Percentiles rank a stretch among this genome's conserved stretches.
phyloP scores from a whole-genome alignment of 1,139 yeast genomes.

The Geotrichum armillariae region DNA sequence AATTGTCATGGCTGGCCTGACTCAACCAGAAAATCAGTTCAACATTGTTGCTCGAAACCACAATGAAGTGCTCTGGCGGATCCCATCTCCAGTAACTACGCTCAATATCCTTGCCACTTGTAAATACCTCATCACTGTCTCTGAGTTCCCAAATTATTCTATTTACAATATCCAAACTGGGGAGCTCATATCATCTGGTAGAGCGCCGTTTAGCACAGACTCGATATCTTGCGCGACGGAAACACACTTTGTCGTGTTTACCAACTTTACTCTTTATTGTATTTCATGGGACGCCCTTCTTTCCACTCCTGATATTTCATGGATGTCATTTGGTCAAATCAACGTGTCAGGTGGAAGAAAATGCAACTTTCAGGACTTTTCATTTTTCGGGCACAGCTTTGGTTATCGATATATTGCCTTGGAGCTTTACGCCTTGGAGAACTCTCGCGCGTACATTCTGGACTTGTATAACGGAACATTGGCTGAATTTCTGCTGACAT shows the following conservation, averaged over 20 bases:
- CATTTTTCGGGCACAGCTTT: slow-evolving; percentile 10
- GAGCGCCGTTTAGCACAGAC: slow-evolving; percentile 1
- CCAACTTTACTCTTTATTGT: not conserved
- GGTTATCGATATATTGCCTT: slow-evolving; percentile 9
- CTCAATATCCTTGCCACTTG: slow-evolving; percentile 4
- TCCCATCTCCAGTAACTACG: slow-evolving; percentile 1
- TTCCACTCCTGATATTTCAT: not conserved
- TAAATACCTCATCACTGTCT: not conserved
- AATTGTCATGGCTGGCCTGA: slow-evolving; percentile 8
- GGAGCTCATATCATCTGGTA: not conserved
- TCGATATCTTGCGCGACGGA: slow-evolving; percentile 7
- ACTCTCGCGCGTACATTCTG: slow-evolving; percentile 2
- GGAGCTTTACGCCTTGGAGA: not conserved
- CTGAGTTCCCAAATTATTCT: slow-evolving; percentile 1
- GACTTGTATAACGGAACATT: slow-evolving; percentile 10
- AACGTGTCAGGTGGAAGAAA: not conserved
- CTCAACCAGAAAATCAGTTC: slow-evolving; percentile 5
- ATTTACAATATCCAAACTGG: slow-evolving; percentile 7
- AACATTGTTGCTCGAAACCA: slow-evolving; percentile 10
- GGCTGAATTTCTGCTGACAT: not conserved
- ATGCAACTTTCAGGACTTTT: not conserved
- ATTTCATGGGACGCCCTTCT: slow-evolving; percentile 11
- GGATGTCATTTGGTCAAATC: slow-evolving; percentile 1
- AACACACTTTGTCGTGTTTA: slow-evolving; percentile 4
- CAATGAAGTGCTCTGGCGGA: slow-evolving; percentile 6